Evolutionary conservation across 768 basidiomycete species (phyloP).

Genomic region (Lactarius vividus): DNA sequence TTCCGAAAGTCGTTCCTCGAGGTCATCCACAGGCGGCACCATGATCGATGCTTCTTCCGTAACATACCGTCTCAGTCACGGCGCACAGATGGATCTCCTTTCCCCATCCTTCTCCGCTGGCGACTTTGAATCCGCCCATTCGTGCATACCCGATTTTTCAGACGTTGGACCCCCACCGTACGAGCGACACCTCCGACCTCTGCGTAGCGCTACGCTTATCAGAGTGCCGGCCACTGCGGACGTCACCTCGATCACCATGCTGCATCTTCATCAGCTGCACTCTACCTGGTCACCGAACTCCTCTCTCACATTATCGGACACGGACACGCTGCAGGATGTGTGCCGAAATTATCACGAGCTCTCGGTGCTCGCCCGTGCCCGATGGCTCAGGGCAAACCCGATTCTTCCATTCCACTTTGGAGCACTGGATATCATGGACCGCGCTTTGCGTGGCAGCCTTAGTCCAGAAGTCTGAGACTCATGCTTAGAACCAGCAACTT

Average conservation of each 20-base stretch:
- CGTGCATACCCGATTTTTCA: conserved; percentile 38
- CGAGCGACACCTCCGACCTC: conserved; percentile 45
- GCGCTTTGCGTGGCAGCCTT: conserved; percentile 37
- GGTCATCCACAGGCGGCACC: conserved; percentile 35
- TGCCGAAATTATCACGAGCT: conserved; percentile 69
- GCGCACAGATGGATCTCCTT: conserved; percentile 6
- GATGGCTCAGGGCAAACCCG: conserved; percentile 48
- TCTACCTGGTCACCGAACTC: conserved; percentile 44
- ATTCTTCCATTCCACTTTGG: conserved; percentile 72
- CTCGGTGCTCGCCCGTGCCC: conserved; percentile 51
- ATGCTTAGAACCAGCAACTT: neutral
- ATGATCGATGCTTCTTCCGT: conserved; percentile 44
- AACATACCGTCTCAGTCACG: conserved; percentile 24
- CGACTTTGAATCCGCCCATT: conserved; percentile 31
- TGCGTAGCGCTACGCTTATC: conserved; percentile 57
- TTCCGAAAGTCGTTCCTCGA: conserved; percentile 34
- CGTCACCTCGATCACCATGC: conserved; percentile 45
- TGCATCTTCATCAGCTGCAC: conserved; percentile 62
- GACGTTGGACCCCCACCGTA: conserved; percentile 37
- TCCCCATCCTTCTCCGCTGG: conserved; percentile 8
- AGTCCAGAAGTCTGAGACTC: conserved; percentile 27
- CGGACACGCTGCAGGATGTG: conserved; percentile 50
- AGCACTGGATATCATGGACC: conserved; percentile 62
- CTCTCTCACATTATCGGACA: conserved; percentile 36
- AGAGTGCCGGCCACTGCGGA: conserved; percentile 49